Evolutionary conservation across 1,284 basidiomycete species (phyloP).

Genomic region (Cryptococcus sp.): DNA sequence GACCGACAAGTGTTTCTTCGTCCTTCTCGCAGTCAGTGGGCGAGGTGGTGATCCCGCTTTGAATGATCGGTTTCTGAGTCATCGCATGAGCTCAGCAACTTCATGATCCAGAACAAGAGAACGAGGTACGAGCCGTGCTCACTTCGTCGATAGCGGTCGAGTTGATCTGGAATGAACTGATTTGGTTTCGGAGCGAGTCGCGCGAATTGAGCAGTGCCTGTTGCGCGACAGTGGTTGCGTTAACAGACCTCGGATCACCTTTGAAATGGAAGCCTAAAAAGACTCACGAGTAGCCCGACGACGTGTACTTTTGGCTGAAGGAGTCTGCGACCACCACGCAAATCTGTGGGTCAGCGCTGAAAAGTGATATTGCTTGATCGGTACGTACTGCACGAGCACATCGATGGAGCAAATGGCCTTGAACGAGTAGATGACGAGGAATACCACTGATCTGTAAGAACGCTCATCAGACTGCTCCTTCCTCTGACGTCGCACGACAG

Average conservation of each 20-base stretch:
- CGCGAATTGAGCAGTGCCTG: not conserved
- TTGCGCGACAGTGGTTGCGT: not conserved
- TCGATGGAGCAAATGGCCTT: not conserved
- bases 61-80: too few species aligned
- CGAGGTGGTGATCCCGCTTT: too few species aligned
- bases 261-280: not conserved
- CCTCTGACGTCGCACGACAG: not conserved
- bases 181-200: not conserved
- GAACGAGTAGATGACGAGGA: not conserved
- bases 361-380: not conserved
- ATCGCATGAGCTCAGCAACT: too few species aligned
- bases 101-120: too few species aligned
- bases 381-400: not conserved
- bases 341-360: not conserved
- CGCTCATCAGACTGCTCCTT: not conserved
- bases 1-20: too few species aligned
- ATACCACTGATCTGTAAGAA: not conserved
- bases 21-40: too few species aligned
- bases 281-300: not conserved
- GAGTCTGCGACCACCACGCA: not conserved
- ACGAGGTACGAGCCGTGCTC: too few species aligned
- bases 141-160: not conserved
- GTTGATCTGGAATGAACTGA: not conserved
- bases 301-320: not conserved
- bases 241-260: too few species aligned